Evolutionary conservation across 768 basidiomycete genomes (phyloP).

Genomic region (Boletus coccyginus): DNA sequence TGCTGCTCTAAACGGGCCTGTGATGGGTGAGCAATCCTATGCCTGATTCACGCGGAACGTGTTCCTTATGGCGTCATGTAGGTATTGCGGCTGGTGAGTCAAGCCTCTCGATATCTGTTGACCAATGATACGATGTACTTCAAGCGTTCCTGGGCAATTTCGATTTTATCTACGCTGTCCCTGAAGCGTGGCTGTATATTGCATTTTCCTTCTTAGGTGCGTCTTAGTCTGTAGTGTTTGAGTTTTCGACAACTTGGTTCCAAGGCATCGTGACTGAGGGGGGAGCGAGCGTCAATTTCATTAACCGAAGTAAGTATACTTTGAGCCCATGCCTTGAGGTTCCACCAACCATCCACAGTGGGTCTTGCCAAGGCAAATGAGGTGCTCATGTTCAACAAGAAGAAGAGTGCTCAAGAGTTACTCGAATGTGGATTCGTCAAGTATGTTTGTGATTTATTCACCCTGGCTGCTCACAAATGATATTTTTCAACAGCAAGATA

Average conservation of each 20-base stretch:
- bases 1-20: slow-evolving; percentile 72
- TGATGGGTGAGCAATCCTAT: slow-evolving; percentile 50
- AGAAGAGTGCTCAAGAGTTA: slow-evolving; percentile 57
- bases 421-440: slow-evolving; percentile 63
- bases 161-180: slow-evolving; percentile 70
- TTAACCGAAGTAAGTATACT: slow-evolving; percentile 54
- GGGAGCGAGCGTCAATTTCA: slow-evolving; percentile 66
- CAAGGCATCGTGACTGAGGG: slow-evolving; percentile 66
- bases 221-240: background rate
- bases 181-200: slow-evolving; percentile 57
- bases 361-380: slow-evolving; percentile 70
- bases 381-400: slow-evolving; percentile 67
- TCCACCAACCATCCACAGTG: slow-evolving; percentile 41
- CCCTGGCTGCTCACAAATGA: background rate
- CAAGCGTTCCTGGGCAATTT: slow-evolving; percentile 68
- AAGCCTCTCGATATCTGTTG: background rate
- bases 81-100: slow-evolving; percentile 62
- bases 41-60: background rate
- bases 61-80: slow-evolving; percentile 22
- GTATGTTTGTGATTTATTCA: slow-evolving; percentile 32
- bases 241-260: background rate
- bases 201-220: slow-evolving; percentile 66
- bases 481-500: slow-evolving; percentile 45
- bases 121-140: background rate
- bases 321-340: background rate